These are phyloP conservation scores for Usnea hakonensis DNA, from an alignment of 495 filamentous ascomycete genomes.

Conservation along the genomic window DNA sequence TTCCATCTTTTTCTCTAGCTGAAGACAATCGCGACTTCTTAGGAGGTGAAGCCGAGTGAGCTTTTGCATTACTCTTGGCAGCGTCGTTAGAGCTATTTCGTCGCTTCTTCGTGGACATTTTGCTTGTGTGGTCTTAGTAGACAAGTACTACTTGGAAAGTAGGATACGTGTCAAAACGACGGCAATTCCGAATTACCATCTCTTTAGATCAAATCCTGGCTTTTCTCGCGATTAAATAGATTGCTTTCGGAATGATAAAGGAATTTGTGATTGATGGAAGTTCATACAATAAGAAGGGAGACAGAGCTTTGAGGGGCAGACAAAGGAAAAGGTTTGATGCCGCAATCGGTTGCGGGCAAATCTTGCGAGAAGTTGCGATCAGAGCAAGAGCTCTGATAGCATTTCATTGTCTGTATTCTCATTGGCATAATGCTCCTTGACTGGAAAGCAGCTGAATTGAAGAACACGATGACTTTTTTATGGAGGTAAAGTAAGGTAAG, in stretches of 20 bases:
- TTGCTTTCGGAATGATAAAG: background rate
- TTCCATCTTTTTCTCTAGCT: background rate
- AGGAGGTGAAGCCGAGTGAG: background rate
- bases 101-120: background rate
- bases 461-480: no score
- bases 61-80: background rate
- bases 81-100: background rate
- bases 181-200: no score
- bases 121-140: no score
- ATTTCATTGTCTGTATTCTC: background rate
- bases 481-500: no score
- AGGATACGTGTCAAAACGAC: background rate
- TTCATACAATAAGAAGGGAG: background rate
- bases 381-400: background rate
- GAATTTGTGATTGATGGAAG: background rate
- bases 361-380: no score
- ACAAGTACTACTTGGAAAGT: background rate
- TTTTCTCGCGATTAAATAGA: background rate
- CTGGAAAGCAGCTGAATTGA: background rate
- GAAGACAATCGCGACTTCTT: background rate
- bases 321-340: background rate
- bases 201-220: no score
- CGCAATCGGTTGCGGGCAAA: background rate
- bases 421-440: background rate
- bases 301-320: background rate